Evolutionary conservation across 2,329 filamentous ascomycete genomes (phyloP).

Genomic region (Bertia moriformis): DNA sequence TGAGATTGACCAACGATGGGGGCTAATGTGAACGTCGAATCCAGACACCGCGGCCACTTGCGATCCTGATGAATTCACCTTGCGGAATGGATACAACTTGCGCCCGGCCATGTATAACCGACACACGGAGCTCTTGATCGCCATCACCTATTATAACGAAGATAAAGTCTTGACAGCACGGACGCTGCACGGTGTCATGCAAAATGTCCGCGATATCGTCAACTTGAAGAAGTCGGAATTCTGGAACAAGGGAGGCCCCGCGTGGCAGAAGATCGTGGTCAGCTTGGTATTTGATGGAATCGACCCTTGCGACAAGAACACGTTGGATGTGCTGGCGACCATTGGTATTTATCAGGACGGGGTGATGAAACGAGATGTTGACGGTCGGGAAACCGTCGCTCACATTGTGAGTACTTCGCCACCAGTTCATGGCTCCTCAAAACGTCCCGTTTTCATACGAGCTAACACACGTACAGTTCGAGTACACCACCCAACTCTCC

Average conservation of each 20-base stretch:
- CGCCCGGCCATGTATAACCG: slow-evolving; percentile 97
- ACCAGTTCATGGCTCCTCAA: too few species aligned
- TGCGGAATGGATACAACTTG: slow-evolving; percentile 98
- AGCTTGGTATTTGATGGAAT: slow-evolving; percentile 96
- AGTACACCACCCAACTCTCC: slow-evolving; percentile 94
- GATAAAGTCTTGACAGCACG: slow-evolving; percentile 85
- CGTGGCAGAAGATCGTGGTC: slow-evolving; percentile 99
- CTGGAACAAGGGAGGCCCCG: slow-evolving; percentile 97
- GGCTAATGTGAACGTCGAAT: slow-evolving; percentile 1
- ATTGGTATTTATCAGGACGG: slow-evolving; percentile 95
- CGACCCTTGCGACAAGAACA: slow-evolving; percentile 92
- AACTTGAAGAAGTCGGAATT: slow-evolving; percentile 98
- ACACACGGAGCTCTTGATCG: slow-evolving; percentile 91
- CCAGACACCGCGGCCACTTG: slow-evolving; percentile 80
- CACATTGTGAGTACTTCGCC: slow-evolving; percentile 41
- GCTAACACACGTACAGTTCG: slow-evolving; percentile 37
- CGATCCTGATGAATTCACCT: slow-evolving; percentile 94
- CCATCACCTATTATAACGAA: slow-evolving; percentile 98
- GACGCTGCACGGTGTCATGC: slow-evolving; percentile 95
- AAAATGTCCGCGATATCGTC: slow-evolving; percentile 96
- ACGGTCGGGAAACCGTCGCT: slow-evolving; percentile 89
- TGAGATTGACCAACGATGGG: not conserved
- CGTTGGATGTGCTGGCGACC: slow-evolving; percentile 81
- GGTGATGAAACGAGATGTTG: slow-evolving; percentile 95
- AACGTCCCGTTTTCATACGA: too few species aligned